phyloP scores from a whole-genome alignment of 805 yeast genomes.

The Barnettozyma vustinii region DNA sequence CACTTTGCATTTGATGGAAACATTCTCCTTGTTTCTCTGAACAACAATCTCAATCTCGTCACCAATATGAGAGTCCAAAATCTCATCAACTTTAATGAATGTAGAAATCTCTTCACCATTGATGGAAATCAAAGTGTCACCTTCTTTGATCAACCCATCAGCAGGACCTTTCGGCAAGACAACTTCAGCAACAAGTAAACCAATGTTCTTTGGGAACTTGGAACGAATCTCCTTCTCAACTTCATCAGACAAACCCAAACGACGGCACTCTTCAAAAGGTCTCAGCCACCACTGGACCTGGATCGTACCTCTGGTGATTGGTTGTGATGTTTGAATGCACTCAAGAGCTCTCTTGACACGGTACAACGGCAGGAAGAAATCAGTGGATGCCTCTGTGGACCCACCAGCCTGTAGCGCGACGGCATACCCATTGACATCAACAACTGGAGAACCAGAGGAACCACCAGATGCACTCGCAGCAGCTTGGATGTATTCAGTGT shows the following conservation, averaged over 20 bases:
- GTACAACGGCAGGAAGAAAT: constrained; percentile 82
- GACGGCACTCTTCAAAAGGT: constrained; percentile 86
- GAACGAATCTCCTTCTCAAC: constrained; percentile 67
- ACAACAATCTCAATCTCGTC: constrained; percentile 48
- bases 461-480: constrained; percentile 97
- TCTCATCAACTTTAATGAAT: constrained; percentile 77
- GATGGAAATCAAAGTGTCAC: constrained; percentile 75
- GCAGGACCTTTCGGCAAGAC: constrained; percentile 86
- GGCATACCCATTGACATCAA: constrained; percentile 78
- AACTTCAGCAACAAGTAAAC: constrained; percentile 77
- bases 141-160: constrained; percentile 66
- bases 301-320: constrained; percentile 84
- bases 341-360: constrained; percentile 76
- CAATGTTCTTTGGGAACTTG: constrained; percentile 67
- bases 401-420: constrained; percentile 96
- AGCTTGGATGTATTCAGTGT: constrained; percentile 91
- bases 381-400: constrained; percentile 84
- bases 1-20: constrained; percentile 46
- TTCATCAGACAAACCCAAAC: constrained; percentile 74
- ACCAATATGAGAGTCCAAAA: constrained; percentile 69
- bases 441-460: constrained; percentile 95
- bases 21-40: constrained; percentile 69
- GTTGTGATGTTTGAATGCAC: constrained; percentile 54
- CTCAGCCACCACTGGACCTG: constrained; percentile 85
- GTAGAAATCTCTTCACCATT: constrained; percentile 60